Evolutionary conservation across 768 basidiomycete genomes (phyloP), one percentile per base, ranked within the genome.

Genomic region (Kwoniella bestiolae): DNA sequence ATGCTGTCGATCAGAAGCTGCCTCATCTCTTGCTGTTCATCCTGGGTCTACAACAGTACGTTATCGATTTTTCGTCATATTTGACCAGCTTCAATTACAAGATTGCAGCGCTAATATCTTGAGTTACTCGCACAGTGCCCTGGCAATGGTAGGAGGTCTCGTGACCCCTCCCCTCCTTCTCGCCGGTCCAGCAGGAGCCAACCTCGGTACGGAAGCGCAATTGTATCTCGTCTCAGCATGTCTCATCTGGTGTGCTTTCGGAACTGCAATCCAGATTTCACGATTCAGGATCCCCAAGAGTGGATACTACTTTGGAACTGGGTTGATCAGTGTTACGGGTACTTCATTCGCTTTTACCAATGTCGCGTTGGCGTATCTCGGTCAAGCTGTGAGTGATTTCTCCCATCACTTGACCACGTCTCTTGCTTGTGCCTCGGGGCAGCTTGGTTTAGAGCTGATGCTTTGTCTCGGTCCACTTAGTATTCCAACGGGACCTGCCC

Each of bases 331-430:
- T 12, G 70, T 71, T 46, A 63, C 61, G 11, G 70, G 70, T 11
- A 71, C 70, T 35, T 60, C 56, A 23, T 70, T 70, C 53, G 70
- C 66, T 9, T 71, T 71, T 67, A 71, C 70, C 57, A 68, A 71
- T 51, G 66, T 71, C 45, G 66, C 62, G 21, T 45, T 68, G 12
- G 35, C 56, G 12, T 71, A 71, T 46, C 52, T 71, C 21, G 45
- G 49, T 18, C 70, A 71, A 32, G 50, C 64, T 26, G 62, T 63
- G 21, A 31, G 53, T 56, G 7, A 6, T 1, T 16, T 41, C 5
- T 9, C 4, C 38, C 5, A 9, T 41, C 11, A n/a, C n/a, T n/a
- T n/a, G n/a, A n/a, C n/a, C n/a, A n/a, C n/a, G n/a, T n/a, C n/a
- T n/a, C n/a, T n/a, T n/a, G n/a, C n/a, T n/a, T n/a, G n/a, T n/a